These are phyloP conservation scores for Kwoniella newhampshirensis DNA, from an alignment of 768 basidiomycete species.

Conservation along the genomic window DNA sequence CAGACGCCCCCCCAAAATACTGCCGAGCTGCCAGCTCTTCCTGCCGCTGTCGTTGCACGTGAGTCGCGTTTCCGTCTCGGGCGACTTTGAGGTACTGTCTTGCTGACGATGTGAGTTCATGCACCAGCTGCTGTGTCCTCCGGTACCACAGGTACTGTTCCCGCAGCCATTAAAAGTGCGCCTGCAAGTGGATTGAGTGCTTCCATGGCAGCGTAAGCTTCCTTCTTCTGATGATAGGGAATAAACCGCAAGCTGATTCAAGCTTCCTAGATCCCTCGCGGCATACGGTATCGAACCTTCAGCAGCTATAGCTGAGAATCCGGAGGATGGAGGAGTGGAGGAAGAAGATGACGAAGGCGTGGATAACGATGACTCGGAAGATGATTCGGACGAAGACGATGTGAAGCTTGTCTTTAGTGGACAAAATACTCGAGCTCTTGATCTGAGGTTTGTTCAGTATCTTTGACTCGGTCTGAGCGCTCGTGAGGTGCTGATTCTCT, in stretches of 20 bases:
- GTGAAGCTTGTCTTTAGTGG: slow-evolving; percentile 45
- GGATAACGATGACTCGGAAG: slow-evolving; percentile 29
- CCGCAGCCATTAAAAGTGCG: slow-evolving; percentile 51
- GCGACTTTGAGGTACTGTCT: neutral
- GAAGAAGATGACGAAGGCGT: slow-evolving; percentile 41
- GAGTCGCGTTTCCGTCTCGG: neutral
- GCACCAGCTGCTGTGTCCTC: neutral
- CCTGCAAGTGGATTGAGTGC: slow-evolving; percentile 13
- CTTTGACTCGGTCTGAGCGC: neutral
- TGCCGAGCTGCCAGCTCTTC: neutral
- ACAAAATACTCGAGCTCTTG: slow-evolving; percentile 39
- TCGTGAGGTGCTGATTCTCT: slow-evolving; percentile 2
- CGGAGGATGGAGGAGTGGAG: slow-evolving; percentile 39
- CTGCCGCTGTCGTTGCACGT: neutral
- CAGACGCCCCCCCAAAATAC: slow-evolving; percentile 53
- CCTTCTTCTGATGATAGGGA: neutral
- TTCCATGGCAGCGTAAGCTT: slow-evolving; percentile 33
- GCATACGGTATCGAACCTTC: slow-evolving; percentile 40
- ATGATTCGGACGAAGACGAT: slow-evolving; percentile 30
- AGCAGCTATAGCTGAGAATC: slow-evolving; percentile 29
- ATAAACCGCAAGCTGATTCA: neutral
- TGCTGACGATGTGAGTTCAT: neutral
- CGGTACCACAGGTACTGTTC: slow-evolving; percentile 78
- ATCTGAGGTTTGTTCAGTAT: slow-evolving; percentile 47
- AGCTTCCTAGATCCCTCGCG: slow-evolving; percentile 25